phyloP scores from a whole-genome alignment of 1,284 basidiomycete species.

The Ustilago tritici region DNA sequence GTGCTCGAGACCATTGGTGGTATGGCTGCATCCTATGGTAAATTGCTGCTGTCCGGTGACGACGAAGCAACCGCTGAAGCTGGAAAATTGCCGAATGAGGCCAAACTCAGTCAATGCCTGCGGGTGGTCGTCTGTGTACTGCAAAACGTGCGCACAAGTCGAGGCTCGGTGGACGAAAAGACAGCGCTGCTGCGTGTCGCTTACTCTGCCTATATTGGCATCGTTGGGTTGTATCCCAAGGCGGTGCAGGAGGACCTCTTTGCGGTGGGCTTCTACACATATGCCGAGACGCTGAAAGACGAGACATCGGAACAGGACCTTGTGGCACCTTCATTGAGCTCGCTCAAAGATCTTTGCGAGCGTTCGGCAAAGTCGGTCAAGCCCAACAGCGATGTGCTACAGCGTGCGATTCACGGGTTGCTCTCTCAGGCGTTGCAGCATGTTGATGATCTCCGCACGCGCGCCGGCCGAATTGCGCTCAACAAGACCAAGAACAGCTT shows the following conservation, averaged over 20 bases:
- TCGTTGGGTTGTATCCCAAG: conserved; percentile 76
- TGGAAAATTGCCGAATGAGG: conserved; percentile 69
- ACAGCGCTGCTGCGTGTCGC: conserved; percentile 78
- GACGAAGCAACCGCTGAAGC: conserved; percentile 37
- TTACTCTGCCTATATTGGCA: conserved; percentile 77
- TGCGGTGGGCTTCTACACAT: conserved; percentile 83
- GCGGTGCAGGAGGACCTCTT: conserved; percentile 79
- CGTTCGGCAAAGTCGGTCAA: conserved; percentile 58
- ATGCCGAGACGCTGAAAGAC: conserved; percentile 75
- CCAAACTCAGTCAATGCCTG: conserved; percentile 79
- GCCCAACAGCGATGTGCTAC: conserved; percentile 69
- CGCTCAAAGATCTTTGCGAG: conserved; percentile 61
- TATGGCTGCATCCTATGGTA: conserved; percentile 76
- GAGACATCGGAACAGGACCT: conserved; percentile 59
- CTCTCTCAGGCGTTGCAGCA: conserved; percentile 86
- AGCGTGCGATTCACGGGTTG: conserved; percentile 81
- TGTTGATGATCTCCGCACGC: conserved; percentile 82
- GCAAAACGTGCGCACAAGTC: conserved; percentile 76
- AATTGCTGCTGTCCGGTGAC: conserved; percentile 57
- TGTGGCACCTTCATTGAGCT: conserved; percentile 52
- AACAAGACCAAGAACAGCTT: conserved; percentile 93
- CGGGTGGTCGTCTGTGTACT: conserved; percentile 84
- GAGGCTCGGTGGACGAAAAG: conserved; percentile 54
- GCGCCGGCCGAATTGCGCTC: conserved; percentile 78
- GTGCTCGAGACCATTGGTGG: conserved; percentile 80